Percentiles rank a stretch among this genome's conserved stretches.
Conservation (phyloP, 352 stramenopile genomes). For the Elongisporangium anandrum region DNA sequence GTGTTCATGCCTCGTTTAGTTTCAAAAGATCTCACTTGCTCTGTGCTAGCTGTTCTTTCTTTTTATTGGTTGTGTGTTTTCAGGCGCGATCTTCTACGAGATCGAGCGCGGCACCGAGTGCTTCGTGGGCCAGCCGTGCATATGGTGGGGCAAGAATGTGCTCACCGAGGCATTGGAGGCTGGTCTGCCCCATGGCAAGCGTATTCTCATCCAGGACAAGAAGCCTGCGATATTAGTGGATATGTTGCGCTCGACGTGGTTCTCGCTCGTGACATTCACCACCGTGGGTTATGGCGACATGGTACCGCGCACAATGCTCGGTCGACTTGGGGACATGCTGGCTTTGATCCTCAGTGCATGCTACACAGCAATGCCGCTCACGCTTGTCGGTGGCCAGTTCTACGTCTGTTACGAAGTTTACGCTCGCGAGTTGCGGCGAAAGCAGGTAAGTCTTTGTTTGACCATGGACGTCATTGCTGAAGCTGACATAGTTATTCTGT, state of each 20-base stretch:
- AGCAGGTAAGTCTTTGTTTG: constrained; percentile 11
- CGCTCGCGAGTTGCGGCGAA: constrained; percentile 25
- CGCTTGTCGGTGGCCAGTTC: constrained; percentile 50
- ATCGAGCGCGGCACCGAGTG: constrained; percentile 40
- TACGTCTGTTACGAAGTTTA: constrained; percentile 55
- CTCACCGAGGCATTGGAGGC: constrained; percentile 25
- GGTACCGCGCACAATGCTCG: constrained; percentile 30
- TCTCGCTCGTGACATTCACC: constrained; percentile 45
- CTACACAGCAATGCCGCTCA: constrained; percentile 62
- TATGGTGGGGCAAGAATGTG: constrained; percentile 38
- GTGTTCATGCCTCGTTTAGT: too few species aligned
- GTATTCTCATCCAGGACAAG: constrained; percentile 37
- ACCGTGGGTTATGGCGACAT: constrained; percentile 52
- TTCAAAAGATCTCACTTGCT: too few species aligned
- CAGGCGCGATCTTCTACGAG: constrained; percentile 40
- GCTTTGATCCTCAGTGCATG: constrained; percentile 45
- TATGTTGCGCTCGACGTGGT: constrained; percentile 44
- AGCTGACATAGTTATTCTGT: too few species aligned
- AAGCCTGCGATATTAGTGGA: constrained; percentile 24
- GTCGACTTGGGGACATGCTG: constrained; percentile 39
- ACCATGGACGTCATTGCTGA: too few species aligned
- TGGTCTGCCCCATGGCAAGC: constrained; percentile 23
- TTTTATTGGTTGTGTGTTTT: constrained; percentile 34
- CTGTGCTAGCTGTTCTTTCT: constrained; percentile 40
- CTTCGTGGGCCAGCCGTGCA: constrained; percentile 21